phyloP scores from a whole-genome alignment of 345 rosid species.

The Populus alba region DNA sequence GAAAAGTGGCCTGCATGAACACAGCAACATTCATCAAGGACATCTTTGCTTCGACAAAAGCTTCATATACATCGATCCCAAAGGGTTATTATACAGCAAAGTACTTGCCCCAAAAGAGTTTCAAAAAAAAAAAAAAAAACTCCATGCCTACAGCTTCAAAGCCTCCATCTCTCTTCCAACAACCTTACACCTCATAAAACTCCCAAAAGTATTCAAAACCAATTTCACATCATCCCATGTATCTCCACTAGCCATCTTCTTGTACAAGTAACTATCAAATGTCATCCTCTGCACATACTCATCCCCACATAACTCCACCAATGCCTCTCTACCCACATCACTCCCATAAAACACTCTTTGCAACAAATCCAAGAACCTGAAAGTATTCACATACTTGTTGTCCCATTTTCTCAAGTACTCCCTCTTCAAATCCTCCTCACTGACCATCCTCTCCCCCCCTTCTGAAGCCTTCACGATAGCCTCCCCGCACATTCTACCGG shows the following conservation, averaged over 20 bases:
- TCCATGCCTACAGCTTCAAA: slow-evolving; percentile 10
- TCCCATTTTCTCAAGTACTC: slow-evolving; percentile 62
- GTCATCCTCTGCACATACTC: slow-evolving; percentile 74
- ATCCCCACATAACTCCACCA: slow-evolving; percentile 65
- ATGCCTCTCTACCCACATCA: slow-evolving; percentile 50
- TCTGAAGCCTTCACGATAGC: slow-evolving; percentile 60
- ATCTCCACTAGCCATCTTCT: slow-evolving; percentile 44
- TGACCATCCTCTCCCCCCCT: slow-evolving; percentile 41
- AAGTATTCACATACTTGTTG: slow-evolving; percentile 35
- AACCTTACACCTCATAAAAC: slow-evolving; percentile 45
- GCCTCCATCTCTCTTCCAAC: slow-evolving; percentile 36
- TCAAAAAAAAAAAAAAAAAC: not conserved
- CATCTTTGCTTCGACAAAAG: not conserved
- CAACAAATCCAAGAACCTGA: slow-evolving; percentile 52
- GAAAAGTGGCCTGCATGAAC: not conserved
- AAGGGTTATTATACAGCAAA: not conserved
- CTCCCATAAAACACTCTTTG: slow-evolving; percentile 53
- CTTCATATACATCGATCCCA: not conserved
- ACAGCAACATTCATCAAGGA: not conserved
- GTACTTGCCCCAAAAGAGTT: not conserved
- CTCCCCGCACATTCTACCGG: slow-evolving; percentile 62
- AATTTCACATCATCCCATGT: slow-evolving; percentile 47
- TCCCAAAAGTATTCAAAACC: slow-evolving; percentile 40
- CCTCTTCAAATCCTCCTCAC: slow-evolving; percentile 54
- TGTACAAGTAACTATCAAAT: slow-evolving; percentile 66